Evolutionary conservation across 306 rosid species (phyloP), one percentile per base, ranked within the genome.

Genomic region (Vachellia pachyceras): DNA sequence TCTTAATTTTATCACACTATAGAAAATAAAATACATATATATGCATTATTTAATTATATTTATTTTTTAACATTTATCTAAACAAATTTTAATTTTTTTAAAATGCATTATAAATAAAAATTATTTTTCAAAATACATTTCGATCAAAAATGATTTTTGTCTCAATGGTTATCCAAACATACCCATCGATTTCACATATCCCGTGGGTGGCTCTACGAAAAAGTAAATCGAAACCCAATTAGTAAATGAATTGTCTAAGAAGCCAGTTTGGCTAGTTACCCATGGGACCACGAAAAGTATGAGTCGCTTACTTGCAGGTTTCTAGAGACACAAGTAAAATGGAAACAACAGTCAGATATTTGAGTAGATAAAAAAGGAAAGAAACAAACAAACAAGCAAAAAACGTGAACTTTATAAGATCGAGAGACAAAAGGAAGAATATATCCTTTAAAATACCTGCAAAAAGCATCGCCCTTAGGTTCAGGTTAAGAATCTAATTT

Each of bases 341-440:
- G 69, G 82, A 71, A 70, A 68, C 72, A 67, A 69, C 52, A 70
- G 50, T 1, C 5, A 49, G 55, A 49, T n/a, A 49, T 29, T n/a
- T 7, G 25, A 74, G 71, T 80, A 83, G 75, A 78, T 77, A 64
- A 57, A 29, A 2, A 42, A 49, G 4, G 55, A 49, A 49, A 49
- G n/a, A 49, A 42, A 79, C 7, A 23, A n/a, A 52, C 58, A 60
- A 10, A n/a, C n/a, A n/a, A n/a, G n/a, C n/a, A n/a, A 29, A 85
- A 83, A 75, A 78, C 17, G 91, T 77, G 83, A 89, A 77, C 85
- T 88, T 87, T 85, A 29, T 29, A 71, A 15, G 83, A 60, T 79
- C 18, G n/a, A n/a, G n/a, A n/a, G n/a, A n/a, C n/a, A 90, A 66
- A 90, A 87, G 94, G 74, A 91, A 91, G 98, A 93, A 93, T 93